These are phyloP conservation scores for Pterocarpus macrocarpus DNA, from an alignment of 306 rosid species.

Conservation along the genomic window DNA sequence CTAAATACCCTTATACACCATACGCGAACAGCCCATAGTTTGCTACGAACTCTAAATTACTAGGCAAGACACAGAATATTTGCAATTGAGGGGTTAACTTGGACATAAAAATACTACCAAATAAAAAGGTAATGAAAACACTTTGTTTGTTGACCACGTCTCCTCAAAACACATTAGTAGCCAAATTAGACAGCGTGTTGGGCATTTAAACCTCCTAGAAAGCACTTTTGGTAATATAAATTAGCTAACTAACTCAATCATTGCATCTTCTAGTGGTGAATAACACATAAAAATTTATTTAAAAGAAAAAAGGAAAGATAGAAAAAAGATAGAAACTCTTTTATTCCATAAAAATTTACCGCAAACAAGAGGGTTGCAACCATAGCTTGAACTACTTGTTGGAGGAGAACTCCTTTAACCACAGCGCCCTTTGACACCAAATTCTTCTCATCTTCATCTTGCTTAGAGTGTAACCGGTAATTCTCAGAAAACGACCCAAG, in stretches of 20 bases:
- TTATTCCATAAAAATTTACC: conserved; percentile 51
- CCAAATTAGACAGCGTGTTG: conserved; percentile 27
- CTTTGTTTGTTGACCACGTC: conserved; percentile 2
- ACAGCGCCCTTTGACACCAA: conserved; percentile 81
- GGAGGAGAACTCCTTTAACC: conserved; percentile 89
- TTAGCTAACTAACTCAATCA: conserved; percentile 15
- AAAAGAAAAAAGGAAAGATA: background rate
- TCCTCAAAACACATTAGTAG: conserved; percentile 29
- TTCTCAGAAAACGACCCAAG: conserved; percentile 70
- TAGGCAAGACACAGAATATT: conserved; percentile 13
- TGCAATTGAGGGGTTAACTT: background rate
- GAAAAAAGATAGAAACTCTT: background rate
- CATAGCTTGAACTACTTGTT: conserved; percentile 83
- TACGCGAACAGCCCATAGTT: background rate
- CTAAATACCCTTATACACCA: background rate
- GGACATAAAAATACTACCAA: conserved; percentile 9
- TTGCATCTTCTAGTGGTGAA: background rate
- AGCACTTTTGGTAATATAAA: conserved; percentile 27
- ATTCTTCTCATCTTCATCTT: conserved; percentile 94
- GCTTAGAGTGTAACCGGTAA: conserved; percentile 78
- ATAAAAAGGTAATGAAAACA: background rate
- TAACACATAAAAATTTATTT: no score
- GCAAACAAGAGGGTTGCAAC: conserved; percentile 84
- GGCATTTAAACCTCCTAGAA: conserved; percentile 30
- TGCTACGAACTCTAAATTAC: conserved; percentile 5